These are phyloP conservation scores for Rhodotorula sp. DNA, from an alignment of 1,284 basidiomycete genomes.

Conservation along the genomic window DNA sequence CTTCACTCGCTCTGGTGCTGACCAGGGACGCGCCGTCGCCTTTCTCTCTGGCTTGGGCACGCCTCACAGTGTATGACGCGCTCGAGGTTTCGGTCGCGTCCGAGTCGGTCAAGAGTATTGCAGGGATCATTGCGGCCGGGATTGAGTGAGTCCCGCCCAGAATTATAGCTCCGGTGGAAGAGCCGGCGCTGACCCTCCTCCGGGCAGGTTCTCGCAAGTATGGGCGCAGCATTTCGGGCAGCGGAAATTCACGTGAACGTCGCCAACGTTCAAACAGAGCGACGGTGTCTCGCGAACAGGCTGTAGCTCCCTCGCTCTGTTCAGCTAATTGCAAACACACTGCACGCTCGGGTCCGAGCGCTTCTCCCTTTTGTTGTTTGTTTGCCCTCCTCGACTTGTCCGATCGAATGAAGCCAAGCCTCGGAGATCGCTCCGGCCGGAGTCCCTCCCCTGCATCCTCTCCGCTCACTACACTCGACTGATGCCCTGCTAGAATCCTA, in stretches of 20 bases:
- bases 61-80: slow-evolving; percentile 24
- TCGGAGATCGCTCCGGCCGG: too few species aligned
- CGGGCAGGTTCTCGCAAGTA: slow-evolving; percentile 3
- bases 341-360: background rate
- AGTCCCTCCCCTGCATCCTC: too few species aligned
- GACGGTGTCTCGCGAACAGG: too few species aligned
- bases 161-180: background rate
- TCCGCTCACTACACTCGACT: background rate
- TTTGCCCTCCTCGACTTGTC: too few species aligned
- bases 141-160: slow-evolving; percentile 18
- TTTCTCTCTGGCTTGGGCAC: too few species aligned
- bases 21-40: background rate
- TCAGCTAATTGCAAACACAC: background rate
- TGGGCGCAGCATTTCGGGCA: slow-evolving; percentile 8
- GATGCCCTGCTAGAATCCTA: background rate
- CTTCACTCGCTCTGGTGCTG: background rate
- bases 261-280: too few species aligned
- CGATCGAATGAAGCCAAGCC: too few species aligned
- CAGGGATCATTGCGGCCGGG: slow-evolving; percentile 1
- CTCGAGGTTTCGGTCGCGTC: slow-evolving; percentile 19
- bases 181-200: background rate
- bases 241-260: too few species aligned
- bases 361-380: too few species aligned
- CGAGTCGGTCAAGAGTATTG: slow-evolving; percentile 12
- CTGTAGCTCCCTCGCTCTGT: too few species aligned